These are phyloP conservation scores for Trametes punicea DNA, from an alignment of 768 basidiomycete species.

Conservation along the genomic window DNA sequence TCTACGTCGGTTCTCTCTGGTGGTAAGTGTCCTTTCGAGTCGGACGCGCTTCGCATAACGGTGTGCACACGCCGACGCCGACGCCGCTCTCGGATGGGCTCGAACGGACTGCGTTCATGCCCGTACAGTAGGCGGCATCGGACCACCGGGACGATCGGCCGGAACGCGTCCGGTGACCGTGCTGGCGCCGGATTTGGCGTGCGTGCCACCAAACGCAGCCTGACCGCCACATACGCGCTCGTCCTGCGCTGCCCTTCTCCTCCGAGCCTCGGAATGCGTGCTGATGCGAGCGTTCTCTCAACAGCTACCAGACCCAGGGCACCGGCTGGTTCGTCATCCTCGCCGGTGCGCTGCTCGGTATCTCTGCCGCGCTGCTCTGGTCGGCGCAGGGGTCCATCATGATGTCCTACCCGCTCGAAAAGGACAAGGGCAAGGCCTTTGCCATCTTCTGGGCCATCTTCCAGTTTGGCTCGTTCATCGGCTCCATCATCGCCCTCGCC, in stretches of 20 bases:
- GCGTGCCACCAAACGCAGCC: not conserved
- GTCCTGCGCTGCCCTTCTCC: not conserved
- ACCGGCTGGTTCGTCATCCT: slow-evolving; percentile 45
- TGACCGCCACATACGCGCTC: not conserved
- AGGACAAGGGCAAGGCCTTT: slow-evolving; percentile 52
- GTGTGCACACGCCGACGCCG: not conserved
- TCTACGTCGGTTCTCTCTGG: slow-evolving; percentile 48
- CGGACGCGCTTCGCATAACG: not conserved
- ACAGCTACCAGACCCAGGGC: slow-evolving; percentile 37
- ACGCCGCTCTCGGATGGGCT: not conserved
- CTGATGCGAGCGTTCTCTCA: not conserved
- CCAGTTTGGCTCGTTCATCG: slow-evolving; percentile 43
- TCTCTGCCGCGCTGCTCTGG: slow-evolving; percentile 52
- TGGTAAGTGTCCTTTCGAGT: slow-evolving; percentile 29
- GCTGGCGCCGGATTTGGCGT: not conserved
- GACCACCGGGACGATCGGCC: slow-evolving; percentile 17
- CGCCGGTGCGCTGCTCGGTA: slow-evolving; percentile 48
- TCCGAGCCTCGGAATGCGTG: not conserved
- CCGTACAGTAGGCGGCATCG: not conserved
- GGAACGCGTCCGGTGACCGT: not conserved
- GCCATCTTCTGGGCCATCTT: slow-evolving; percentile 52
- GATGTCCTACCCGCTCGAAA: slow-evolving; percentile 56
- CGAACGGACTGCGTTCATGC: not conserved
- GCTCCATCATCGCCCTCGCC: slow-evolving; percentile 41
- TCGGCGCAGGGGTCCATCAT: slow-evolving; percentile 50